phyloP scores from a whole-genome alignment of 2,329 filamentous ascomycete genomes.

The Colletotrichum agaves region DNA sequence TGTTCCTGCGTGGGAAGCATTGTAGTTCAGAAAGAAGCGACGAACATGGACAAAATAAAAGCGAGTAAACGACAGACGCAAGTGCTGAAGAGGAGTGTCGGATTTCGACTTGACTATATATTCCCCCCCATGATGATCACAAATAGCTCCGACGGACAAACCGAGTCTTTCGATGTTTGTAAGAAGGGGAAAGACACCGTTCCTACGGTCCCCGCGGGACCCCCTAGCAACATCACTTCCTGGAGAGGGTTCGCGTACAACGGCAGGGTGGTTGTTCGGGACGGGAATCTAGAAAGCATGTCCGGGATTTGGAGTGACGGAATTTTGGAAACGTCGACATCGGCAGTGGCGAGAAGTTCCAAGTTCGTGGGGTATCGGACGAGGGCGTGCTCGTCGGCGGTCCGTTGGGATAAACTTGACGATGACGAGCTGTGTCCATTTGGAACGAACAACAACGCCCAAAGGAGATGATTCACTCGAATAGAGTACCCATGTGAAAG shows the following conservation, averaged over 20 bases:
- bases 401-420: background rate
- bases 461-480: background rate
- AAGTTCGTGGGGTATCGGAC: background rate
- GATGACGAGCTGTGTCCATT: background rate
- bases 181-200: background rate
- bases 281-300: background rate
- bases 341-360: constrained; percentile 6
- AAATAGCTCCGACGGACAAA: too few species aligned
- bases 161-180: background rate
- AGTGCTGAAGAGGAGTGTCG: background rate
- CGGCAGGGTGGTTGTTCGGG: background rate
- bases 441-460: background rate
- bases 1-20: constrained; percentile 5
- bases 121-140: background rate
- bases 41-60: background rate
- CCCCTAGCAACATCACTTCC: background rate
- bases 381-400: background rate
- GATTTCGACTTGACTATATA: background rate
- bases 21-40: background rate
- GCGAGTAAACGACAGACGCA: too few species aligned
- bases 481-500: background rate
- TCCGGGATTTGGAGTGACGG: constrained; percentile 7
- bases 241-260: background rate
- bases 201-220: background rate
- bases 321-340: background rate